Conservation (phyloP, 1,284 basidiomycete genomes). For the Irpex sp. region DNA sequence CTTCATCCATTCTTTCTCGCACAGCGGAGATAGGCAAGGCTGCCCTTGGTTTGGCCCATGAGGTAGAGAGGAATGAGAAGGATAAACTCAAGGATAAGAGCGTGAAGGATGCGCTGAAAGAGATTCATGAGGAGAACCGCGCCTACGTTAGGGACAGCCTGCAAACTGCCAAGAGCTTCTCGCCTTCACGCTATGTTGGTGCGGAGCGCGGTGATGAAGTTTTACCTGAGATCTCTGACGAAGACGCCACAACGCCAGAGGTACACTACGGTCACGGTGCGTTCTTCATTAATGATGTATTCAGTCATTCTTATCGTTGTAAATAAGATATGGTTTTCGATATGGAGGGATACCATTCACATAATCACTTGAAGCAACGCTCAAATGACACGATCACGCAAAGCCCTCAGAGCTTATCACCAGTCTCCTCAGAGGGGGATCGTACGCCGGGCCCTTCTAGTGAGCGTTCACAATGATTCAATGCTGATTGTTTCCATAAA, state of each 20-base stretch:
- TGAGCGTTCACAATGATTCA: constrained; percentile 3
- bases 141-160: constrained; percentile 22
- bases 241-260: constrained; percentile 53
- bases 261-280: constrained; percentile 67
- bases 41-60: constrained; percentile 25
- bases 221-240: constrained; percentile 42
- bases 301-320: constrained; percentile 1
- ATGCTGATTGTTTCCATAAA: neutral
- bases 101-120: constrained; percentile 21
- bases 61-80: constrained; percentile 25
- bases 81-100: constrained; percentile 27
- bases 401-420: neutral
- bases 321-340: constrained; percentile 60
- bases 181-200: constrained; percentile 3
- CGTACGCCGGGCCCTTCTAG: constrained; percentile 16
- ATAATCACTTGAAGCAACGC: constrained; percentile 40
- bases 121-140: constrained; percentile 19
- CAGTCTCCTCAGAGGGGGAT: constrained; percentile 5
- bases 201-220: constrained; percentile 46
- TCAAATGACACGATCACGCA: constrained; percentile 35
- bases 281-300: constrained; percentile 1
- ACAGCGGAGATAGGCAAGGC: constrained; percentile 30
- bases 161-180: constrained; percentile 21
- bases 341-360: constrained; percentile 65
- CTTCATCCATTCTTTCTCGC: constrained; percentile 19